Base-by-base conservation (phyloP, 495 filamentous ascomycete genomes). In the Hypoxylon perforatum region DNA sequence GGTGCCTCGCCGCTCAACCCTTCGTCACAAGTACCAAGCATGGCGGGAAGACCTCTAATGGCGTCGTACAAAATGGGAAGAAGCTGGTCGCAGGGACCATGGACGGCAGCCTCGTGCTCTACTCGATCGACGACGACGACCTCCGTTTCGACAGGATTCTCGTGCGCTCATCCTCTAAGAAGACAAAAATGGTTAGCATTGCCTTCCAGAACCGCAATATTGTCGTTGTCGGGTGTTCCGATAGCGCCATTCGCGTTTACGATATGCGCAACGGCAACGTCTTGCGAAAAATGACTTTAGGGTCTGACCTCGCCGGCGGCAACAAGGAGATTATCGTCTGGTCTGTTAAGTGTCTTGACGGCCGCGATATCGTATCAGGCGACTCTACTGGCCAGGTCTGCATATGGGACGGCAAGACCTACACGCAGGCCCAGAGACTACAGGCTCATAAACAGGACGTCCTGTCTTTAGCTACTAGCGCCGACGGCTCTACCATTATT, bases 1-100 rank as follows among this genome's bases (percentile, higher is more conserved):
- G 95, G 95, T 97, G 94, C 77, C 82, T 97, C 58, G 91, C 89
- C 61, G 92, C 89, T n/a, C 95, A 97, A 79, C 95, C 96, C 10
- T 71, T 73, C 5, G 35, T 69, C 10, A 9, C 61, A 11, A 52
- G 56, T 48, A 66, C 41, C 25, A 68, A 70, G 52, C 41, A 39
- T 15, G 70, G 66, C 33, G 53, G 61, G 6, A 71, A 59, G 46
- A 46, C 47, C 28, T 21, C 66, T n/a, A 72, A 60, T 22, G 58
- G 48, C n/a, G 57, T 55, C 33, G 65, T 57, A 17, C 56, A 65
- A 39, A 57, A 71, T 17, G 82, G 84, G 8, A 92, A 95, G 78
- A 89, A 90, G 70, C 82, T 99, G 36, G 91, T 93, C 12, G 91
- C 90, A 38, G 95, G 95, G 3, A 97, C 94, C 65, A 92, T 93